Evolutionary conservation across 345 rosid genomes (phyloP).

Genomic region (Streptanthus diversifolius): DNA sequence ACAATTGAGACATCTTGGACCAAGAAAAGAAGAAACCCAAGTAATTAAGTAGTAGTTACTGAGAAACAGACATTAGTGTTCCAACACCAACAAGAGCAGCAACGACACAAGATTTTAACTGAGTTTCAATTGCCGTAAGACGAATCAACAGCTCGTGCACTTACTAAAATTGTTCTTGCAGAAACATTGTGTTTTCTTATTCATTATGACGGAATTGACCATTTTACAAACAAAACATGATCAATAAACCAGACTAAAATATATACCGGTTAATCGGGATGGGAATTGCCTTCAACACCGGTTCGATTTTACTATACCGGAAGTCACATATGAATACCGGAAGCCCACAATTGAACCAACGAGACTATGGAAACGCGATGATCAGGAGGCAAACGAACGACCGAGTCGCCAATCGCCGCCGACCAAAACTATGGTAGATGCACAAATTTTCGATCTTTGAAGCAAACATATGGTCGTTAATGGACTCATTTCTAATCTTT

Average conservation of each 20-base stretch:
- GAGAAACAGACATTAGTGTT: not conserved
- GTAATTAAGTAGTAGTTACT: not conserved
- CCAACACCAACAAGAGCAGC: slow-evolving; percentile 21
- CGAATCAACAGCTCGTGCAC: not conserved
- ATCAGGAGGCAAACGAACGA: slow-evolving; percentile 51
- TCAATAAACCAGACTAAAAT: not conserved
- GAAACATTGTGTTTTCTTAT: no score
- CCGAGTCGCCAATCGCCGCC: slow-evolving; percentile 42
- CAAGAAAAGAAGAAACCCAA: not conserved
- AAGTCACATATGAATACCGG: slow-evolving; percentile 2
- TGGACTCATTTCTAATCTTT: slow-evolving; percentile 48
- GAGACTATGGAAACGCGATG: slow-evolving; percentile 29
- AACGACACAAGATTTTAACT: slow-evolving; percentile 8
- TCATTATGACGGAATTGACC: not conserved
- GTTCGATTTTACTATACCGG: slow-evolving; percentile 7
- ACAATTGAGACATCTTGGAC: slow-evolving; percentile 12
- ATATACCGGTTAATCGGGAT: not conserved
- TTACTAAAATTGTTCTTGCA: not conserved
- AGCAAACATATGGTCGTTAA: slow-evolving; percentile 52
- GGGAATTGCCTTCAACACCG: not conserved
- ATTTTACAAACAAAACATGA: not conserved
- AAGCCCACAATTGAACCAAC: not conserved
- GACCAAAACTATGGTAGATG: slow-evolving; percentile 56
- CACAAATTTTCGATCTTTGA: slow-evolving; percentile 40
- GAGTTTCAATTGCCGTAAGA: not conserved